Evolutionary conservation across 2,329 filamentous ascomycete species (phyloP).

Genomic region (Fonsecaea monophora): DNA sequence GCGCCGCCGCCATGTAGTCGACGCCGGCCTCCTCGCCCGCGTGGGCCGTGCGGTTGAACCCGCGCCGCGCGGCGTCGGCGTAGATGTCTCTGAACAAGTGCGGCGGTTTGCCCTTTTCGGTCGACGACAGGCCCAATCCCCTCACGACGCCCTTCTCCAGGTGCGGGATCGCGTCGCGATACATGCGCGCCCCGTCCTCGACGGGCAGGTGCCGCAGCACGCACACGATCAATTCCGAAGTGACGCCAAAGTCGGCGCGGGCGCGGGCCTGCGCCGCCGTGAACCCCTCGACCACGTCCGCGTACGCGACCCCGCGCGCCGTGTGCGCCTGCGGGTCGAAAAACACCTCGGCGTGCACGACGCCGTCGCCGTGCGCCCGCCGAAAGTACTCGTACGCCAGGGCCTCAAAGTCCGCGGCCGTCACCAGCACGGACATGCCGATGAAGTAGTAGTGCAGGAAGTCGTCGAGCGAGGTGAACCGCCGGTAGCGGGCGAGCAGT

Average conservation of each 20-base stretch:
- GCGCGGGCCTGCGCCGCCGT: conserved; percentile 66
- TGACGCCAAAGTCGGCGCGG: conserved; percentile 66
- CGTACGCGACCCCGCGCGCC: conserved; percentile 67
- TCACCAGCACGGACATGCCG: conserved; percentile 73
- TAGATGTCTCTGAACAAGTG: conserved; percentile 69
- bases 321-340: conserved; percentile 82
- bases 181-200: conserved; percentile 32
- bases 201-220: conserved; percentile 62
- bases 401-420: conserved; percentile 71
- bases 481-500: conserved; percentile 68
- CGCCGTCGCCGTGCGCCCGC: conserved; percentile 67
- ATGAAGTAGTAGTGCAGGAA: conserved; percentile 79
- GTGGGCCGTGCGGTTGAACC: conserved; percentile 72
- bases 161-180: conserved; percentile 41
- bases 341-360: conserved; percentile 78
- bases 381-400: conserved; percentile 76
- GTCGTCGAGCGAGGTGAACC: conserved; percentile 75
- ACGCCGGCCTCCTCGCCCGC: conserved; percentile 77
- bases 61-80: conserved; percentile 57
- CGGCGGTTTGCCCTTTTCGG: conserved; percentile 62
- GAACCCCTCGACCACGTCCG: conserved; percentile 69
- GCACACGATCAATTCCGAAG: conserved; percentile 72
- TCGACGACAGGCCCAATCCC: conserved; percentile 73
- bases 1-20: conserved; percentile 68
- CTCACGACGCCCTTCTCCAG: conserved; percentile 61